phyloP scores from a whole-genome alignment of 768 basidiomycete species.

The Suillus subluteus region DNA sequence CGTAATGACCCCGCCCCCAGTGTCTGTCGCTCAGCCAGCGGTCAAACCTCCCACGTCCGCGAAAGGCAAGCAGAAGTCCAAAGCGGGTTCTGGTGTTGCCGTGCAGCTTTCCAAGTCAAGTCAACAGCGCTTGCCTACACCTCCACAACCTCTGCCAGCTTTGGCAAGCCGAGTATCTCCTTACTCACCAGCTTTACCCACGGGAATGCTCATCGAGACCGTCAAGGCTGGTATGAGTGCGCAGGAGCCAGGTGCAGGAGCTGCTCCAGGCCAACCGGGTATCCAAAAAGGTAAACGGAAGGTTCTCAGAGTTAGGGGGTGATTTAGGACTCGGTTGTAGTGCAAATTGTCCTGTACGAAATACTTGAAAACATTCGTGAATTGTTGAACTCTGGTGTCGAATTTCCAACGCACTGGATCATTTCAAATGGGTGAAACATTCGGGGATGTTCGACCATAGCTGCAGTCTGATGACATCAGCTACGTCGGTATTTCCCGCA shows the following conservation, averaged over 20 bases:
- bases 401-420: background rate
- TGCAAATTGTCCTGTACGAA: background rate
- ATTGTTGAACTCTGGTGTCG: background rate
- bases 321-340: conserved; percentile 5
- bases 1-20: conserved; percentile 36
- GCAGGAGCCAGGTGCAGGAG: conserved; percentile 49
- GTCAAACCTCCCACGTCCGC: conserved; percentile 35
- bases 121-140: conserved; percentile 61
- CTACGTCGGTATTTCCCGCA: background rate
- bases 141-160: conserved; percentile 77
- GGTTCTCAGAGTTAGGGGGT: conserved; percentile 75
- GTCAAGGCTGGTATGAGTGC: conserved; percentile 87
- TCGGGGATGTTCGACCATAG: background rate
- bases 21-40: conserved; percentile 33
- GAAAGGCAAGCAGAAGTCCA: conserved; percentile 60
- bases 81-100: conserved; percentile 40
- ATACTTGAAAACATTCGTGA: background rate
- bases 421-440: background rate
- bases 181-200: conserved; percentile 77
- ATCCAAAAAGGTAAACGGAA: conserved; percentile 78
- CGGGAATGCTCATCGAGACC: conserved; percentile 80
- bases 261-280: conserved; percentile 32
- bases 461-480: background rate
- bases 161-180: conserved; percentile 75
- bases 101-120: conserved; percentile 31